phyloP scores from a whole-genome alignment of 352 stramenopile species.

The Globisporangium cystogenes region DNA sequence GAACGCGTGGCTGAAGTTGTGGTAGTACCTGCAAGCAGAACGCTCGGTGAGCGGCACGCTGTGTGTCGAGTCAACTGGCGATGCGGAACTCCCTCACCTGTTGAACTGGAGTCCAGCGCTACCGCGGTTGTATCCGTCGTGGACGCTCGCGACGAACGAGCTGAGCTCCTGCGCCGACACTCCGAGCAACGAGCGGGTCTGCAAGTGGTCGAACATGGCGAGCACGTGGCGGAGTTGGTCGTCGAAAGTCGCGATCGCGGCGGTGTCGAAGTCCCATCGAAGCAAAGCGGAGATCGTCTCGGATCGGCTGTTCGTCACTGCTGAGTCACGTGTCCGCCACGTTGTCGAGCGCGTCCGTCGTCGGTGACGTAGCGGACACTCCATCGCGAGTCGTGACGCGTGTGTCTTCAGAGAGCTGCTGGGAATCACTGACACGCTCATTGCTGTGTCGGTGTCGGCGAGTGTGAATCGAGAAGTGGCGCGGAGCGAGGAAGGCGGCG shows the following conservation, averaged over 20 bases:
- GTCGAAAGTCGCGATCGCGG: not conserved
- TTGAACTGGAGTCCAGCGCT: slow-evolving; percentile 4
- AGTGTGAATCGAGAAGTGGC: not conserved
- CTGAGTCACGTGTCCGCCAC: not conserved
- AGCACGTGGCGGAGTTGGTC: slow-evolving; percentile 11
- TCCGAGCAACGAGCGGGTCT: slow-evolving; percentile 1
- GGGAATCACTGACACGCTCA: not conserved
- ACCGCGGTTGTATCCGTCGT: slow-evolving; percentile 10
- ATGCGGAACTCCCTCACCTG: no score
- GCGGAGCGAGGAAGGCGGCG: not conserved
- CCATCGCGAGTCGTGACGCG: no score
- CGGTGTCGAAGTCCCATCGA: slow-evolving; percentile 16
- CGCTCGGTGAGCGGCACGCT: not conserved
- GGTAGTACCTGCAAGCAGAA: slow-evolving; percentile 13
- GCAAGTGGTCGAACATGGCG: slow-evolving; percentile 14
- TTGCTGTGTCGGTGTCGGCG: not conserved
- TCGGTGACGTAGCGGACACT: not conserved
- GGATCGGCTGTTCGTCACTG: not conserved
- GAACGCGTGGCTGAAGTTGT: slow-evolving; percentile 24
- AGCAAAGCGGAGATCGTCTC: slow-evolving; percentile 1
- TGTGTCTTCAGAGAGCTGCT: not conserved
- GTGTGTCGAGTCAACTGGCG: no score
- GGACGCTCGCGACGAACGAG: slow-evolving; percentile 7
- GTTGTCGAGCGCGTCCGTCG: not conserved
- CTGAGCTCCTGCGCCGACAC: slow-evolving; percentile 6